Base-by-base conservation (phyloP, 2,329 filamentous ascomycete species). In the Bimuria novae-zelandiae region DNA sequence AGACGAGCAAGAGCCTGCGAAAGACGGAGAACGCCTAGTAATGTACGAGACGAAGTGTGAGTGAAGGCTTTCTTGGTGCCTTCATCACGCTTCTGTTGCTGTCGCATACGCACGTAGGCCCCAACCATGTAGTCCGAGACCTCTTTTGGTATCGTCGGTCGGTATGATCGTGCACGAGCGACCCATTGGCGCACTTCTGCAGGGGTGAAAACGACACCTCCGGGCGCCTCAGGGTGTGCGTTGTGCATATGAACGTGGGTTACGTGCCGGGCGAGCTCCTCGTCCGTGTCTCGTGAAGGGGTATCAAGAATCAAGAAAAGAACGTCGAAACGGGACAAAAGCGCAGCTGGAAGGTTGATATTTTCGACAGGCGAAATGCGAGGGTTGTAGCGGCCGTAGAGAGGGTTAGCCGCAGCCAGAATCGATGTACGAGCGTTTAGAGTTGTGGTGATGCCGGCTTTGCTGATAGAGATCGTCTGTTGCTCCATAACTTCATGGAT, bases 311-410 rank as follows among this genome's bases (percentile, higher is more conserved):
- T 92, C 41, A 99, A 82, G 82, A 97, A 99, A 62, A 99, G 84
- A 62, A 99, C 84, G 74, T 99, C 94, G 76, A 99, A 99, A 84
- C 94, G 90, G 54, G 93, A 97, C 49, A 99, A 84, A 17, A 99
- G 85, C 17, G 94, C 94, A 16, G 94, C 94, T n/a, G 94, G 94
- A 35, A 99, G 86, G 76, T 99, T 99, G 77, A 99, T 99, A 76
- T 99, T 99, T 75, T 99, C 94, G 22, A 99, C 92, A 0, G 94
- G 94, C 0, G 93, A 97, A 65, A 99, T 89, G 59, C 92, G 90
- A 51, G 94, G 94, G 78, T 99, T 99, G 81, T 99, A 99, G 57
- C 94, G 90, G 59, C 94, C 94, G 69, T 99, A 99, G 36, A 99
- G 84, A 52, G 94, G 94, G 78, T 99, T 99, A 62, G 94, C 94